Base-by-base conservation (phyloP, 495 filamentous ascomycete genomes). In the Aspergillus homomorphus region DNA sequence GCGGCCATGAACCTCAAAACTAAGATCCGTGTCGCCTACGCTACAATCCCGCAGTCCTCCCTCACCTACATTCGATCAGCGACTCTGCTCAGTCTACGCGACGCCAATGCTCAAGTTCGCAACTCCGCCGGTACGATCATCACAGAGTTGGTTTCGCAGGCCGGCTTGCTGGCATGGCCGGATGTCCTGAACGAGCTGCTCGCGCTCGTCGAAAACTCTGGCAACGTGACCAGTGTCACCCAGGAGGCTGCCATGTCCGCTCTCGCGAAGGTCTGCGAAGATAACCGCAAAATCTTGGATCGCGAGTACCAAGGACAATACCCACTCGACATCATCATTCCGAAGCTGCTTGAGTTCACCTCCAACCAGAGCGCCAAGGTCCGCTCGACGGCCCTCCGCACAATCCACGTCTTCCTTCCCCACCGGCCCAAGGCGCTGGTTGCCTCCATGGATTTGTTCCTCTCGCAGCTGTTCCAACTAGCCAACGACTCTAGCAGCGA, bases 1-100 rank as follows among this genome's bases (percentile, higher is more conserved):
- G 93, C 92, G 33, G 92, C 88, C 46, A 83, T 97, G 65, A 93
- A 96, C 82, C 81, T 99, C 58, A 99, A 99, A 75, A 97, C 96
- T 68, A 91, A 91, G 66, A 84, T 98, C 67, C 86, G 81, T 63
- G 71, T 83, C 23, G 81, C 80, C 23, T 89, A 87, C 73, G 85
- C 85, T 65, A 79, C 80, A 26, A 89, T 97, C 48, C 81, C 88
- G 45, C 83, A 87, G 30, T 62, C 76, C 18, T 90, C 87, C 60
- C 72, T 92, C 56, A 69, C 78, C 16, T 89, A 92, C 64, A 85
- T 97, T 59, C 89, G 88, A 62, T 86, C 91, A 54, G 84, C 89
- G 21, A 82, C 93, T 15, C 79, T 95, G 45, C 56, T 88, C 42
- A 87, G 88, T 9, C 81, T 99, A 54, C 87, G 90, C 69, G 94